Evolutionary conservation across 306 rosid species (phyloP).

Genomic region (Psophocarpus tetragonolobus): DNA sequence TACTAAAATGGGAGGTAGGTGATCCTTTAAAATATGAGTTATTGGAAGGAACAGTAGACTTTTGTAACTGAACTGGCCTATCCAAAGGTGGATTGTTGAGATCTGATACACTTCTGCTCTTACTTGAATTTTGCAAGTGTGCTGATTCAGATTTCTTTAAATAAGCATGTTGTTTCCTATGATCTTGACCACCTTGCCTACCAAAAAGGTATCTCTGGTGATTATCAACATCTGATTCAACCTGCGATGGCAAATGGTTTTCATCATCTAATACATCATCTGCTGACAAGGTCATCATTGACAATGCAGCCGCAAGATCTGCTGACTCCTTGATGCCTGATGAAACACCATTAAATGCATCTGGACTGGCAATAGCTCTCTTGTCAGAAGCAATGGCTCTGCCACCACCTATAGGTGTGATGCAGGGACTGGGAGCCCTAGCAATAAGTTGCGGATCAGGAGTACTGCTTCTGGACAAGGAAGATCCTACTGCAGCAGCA

Average conservation of each 20-base stretch:
- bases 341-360: slow-evolving; percentile 65
- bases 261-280: slow-evolving; percentile 60
- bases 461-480: slow-evolving; percentile 89
- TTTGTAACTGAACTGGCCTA: slow-evolving; percentile 63
- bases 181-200: slow-evolving; percentile 79
- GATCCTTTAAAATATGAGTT: slow-evolving; percentile 68
- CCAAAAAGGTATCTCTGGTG: slow-evolving; percentile 73
- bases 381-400: slow-evolving; percentile 65
- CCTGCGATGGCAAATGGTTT: slow-evolving; percentile 61
- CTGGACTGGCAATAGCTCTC: slow-evolving; percentile 66
- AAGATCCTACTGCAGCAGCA: slow-evolving; percentile 88
- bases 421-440: slow-evolving; percentile 96
- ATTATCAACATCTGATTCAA: slow-evolving; percentile 60
- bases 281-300: slow-evolving; percentile 76
- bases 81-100: slow-evolving; percentile 48
- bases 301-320: slow-evolving; percentile 73
- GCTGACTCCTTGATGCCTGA: slow-evolving; percentile 66
- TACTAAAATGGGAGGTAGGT: slow-evolving; percentile 55
- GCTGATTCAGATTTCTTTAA: slow-evolving; percentile 72
- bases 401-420: slow-evolving; percentile 89
- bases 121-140: slow-evolving; percentile 54
- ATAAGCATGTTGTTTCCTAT: slow-evolving; percentile 61
- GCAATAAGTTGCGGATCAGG: slow-evolving; percentile 88
- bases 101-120: slow-evolving; percentile 54
- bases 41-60: slow-evolving; percentile 47